Percentiles rank a stretch among this genome's conserved stretches.
Conservation (phyloP, 176 grass and related monocot genomes). For the Carex myosuroides region DNA sequence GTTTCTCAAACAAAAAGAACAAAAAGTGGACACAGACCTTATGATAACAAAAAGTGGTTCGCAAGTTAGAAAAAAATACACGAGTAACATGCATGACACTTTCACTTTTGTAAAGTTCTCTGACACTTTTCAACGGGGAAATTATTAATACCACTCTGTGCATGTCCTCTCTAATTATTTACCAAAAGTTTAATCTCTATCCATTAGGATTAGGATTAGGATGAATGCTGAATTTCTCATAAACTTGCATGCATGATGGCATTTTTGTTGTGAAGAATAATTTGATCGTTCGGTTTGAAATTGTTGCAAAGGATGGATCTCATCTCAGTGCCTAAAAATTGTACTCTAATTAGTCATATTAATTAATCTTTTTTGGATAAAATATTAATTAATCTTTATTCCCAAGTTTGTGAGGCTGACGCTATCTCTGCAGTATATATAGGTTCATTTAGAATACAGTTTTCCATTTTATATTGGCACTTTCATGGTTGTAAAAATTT, state of each 20-base stretch:
- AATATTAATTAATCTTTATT: not conserved
- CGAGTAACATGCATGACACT: not conserved
- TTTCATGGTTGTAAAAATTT: no score
- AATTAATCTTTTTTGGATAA: no score
- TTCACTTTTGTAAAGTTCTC: not conserved
- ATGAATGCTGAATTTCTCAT: not conserved
- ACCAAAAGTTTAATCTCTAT: not conserved
- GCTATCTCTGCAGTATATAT: not conserved
- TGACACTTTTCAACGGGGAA: not conserved
- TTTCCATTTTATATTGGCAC: not conserved
- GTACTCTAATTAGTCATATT: not conserved
- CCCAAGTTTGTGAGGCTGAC: not conserved
- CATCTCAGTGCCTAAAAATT: not conserved
- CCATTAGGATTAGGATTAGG: no score
- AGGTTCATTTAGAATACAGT: not conserved
- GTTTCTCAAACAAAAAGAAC: no score
- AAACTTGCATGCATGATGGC: not conserved
- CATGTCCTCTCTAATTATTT: not conserved
- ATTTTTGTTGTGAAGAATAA: not conserved
- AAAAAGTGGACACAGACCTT: no score
- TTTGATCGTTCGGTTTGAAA: not conserved
- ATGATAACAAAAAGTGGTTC: conserved; percentile 3
- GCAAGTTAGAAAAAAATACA: not conserved
- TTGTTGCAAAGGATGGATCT: not conserved
- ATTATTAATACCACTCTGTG: not conserved